Base-by-base conservation (phyloP, 2,329 filamentous ascomycete species). In the Talaromyces sp. region DNA sequence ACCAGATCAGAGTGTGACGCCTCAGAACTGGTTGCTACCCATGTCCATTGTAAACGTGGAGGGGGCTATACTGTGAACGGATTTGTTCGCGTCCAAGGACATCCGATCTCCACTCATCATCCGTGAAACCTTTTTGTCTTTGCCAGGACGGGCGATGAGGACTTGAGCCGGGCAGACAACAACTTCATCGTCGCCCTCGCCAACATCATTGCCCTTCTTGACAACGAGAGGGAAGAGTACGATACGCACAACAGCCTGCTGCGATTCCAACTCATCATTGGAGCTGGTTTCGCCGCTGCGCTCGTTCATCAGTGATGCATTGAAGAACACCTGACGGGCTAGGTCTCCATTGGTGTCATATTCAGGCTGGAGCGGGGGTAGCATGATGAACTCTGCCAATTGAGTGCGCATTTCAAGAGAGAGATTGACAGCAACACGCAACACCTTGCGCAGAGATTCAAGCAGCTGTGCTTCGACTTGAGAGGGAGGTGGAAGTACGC, bases 381-480 rank as follows among this genome's bases (percentile, higher is more conserved):
- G 86, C 93, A 99, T 99, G 79, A 96, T 94, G 78, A 96, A 99
- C 77, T 97, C 94, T 33, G 94, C 91, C 54, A 91, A 86, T 72
- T 99, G 94, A 14, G 89, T 95, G 70, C 94, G 91, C 94, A 99
- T 99, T 77, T 97, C 92, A 61, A 99, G 86, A 1, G 91, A 91
- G 10, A 99, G 83, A 53, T 90, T 88, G 45, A 97, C 94, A 0
- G 95, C 94, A 56, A 93, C 85, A 61, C 86, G 86, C 75, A 99
- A 86, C 47, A 99, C 91, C 63, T 90, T 91, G 65, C 89, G 88
- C 49, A 99, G 82, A 59, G 93, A 92, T 30, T 89, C 84, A 63
- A 91, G 83, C 42, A 97, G 89, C 69, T 95, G 89, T 36, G 81
- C 77, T 74, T 94, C 89, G 51, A 93, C 80, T 64, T 94, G 85